Conservation (phyloP, 805 yeast species). For the Starmerella apis region DNA sequence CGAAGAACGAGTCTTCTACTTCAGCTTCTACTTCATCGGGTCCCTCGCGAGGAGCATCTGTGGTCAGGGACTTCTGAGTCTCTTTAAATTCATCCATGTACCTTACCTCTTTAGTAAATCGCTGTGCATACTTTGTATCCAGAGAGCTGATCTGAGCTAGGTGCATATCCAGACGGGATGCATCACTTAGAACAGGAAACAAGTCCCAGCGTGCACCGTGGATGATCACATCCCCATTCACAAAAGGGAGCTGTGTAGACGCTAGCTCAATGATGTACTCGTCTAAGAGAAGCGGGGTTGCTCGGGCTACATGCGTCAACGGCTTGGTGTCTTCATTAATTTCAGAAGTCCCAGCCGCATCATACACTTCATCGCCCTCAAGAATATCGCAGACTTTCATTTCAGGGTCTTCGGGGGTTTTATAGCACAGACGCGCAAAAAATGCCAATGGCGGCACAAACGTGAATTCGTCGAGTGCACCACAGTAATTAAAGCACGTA, state of each 20-base stretch:
- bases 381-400: background rate
- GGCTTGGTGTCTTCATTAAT: background rate
- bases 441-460: slow-evolving; percentile 16
- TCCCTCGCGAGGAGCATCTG: slow-evolving; percentile 1
- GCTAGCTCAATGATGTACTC: slow-evolving; percentile 14
- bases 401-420: background rate
- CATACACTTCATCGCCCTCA: background rate
- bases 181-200: slow-evolving; percentile 20
- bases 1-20: background rate
- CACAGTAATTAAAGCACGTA: slow-evolving; percentile 17
- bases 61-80: background rate
- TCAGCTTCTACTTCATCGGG: slow-evolving; percentile 9
- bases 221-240: slow-evolving; percentile 8
- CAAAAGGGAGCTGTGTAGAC: background rate
- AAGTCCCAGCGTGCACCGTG: slow-evolving; percentile 15
- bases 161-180: slow-evolving; percentile 23
- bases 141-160: slow-evolving; percentile 20
- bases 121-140: slow-evolving; percentile 17
- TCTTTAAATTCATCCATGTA: slow-evolving; percentile 17
- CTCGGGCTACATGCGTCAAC: background rate
- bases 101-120: slow-evolving; percentile 18
- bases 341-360: background rate
- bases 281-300: slow-evolving; percentile 5
- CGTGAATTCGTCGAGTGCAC: slow-evolving; percentile 20
- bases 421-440: slow-evolving; percentile 14